Conservation (phyloP, 768 basidiomycete species). For the Lentinula raphanica region DNA sequence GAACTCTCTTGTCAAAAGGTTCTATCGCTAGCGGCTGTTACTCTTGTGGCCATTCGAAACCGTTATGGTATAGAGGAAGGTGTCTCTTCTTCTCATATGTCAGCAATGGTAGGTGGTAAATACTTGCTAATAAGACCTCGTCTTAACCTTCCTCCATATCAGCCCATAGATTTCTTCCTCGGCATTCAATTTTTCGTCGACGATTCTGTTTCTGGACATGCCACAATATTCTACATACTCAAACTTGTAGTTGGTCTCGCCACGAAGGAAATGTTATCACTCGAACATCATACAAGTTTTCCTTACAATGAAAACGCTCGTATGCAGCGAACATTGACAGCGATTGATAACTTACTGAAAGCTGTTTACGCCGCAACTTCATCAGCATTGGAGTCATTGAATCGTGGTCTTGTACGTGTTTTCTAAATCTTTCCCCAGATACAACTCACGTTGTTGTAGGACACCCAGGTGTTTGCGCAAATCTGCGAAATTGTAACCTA, state of each 20-base stretch:
- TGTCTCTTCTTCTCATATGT: slow-evolving; percentile 32
- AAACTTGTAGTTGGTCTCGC: slow-evolving; percentile 5
- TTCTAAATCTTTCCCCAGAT: neutral
- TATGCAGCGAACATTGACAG: neutral
- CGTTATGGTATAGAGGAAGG: slow-evolving; percentile 17
- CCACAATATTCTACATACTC: slow-evolving; percentile 13
- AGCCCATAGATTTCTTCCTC: slow-evolving; percentile 51
- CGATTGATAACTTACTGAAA: neutral
- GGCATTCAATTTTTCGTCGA: slow-evolving; percentile 26
- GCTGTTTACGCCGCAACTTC: neutral
- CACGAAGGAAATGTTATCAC: neutral
- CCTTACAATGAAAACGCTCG: neutral
- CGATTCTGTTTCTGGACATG: neutral
- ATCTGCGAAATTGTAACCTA: slow-evolving; percentile 30
- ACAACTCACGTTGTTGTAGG: neutral
- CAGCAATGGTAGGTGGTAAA: slow-evolving; percentile 38
- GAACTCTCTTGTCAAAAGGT: neutral
- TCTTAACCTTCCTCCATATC: slow-evolving; percentile 17
- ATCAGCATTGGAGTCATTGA: neutral
- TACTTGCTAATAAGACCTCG: slow-evolving; percentile 14
- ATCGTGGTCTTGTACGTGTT: neutral
- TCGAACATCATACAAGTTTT: neutral
- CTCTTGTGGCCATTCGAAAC: slow-evolving; percentile 9
- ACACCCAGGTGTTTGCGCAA: neutral
- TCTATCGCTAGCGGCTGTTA: slow-evolving; percentile 11